Conservation (phyloP, 805 yeast species). For the Hanseniaspora opuntiae region DNA sequence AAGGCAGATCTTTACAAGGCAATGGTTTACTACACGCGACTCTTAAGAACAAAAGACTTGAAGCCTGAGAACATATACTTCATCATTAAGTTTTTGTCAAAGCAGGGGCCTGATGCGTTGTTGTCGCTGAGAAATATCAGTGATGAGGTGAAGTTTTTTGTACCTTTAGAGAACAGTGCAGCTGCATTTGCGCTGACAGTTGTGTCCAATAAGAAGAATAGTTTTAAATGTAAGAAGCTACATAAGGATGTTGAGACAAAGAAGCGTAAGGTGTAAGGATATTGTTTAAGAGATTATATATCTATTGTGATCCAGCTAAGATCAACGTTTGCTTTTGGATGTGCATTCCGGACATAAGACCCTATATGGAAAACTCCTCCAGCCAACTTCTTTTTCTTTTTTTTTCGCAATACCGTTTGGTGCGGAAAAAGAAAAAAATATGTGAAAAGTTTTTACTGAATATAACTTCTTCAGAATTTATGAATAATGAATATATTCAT, state of each 20-base stretch:
- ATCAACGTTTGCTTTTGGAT: too few species aligned
- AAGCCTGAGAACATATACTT: constrained; percentile 2
- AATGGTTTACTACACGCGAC: not conserved
- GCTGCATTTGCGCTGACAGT: not conserved
- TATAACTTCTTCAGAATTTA: too few species aligned
- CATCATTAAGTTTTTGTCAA: not conserved
- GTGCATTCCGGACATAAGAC: too few species aligned
- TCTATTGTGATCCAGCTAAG: too few species aligned
- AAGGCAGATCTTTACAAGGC: not conserved
- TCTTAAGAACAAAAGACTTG: not conserved
- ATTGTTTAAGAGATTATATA: too few species aligned
- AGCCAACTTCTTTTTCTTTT: too few species aligned
- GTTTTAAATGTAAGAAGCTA: not conserved
- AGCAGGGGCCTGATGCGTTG: not conserved
- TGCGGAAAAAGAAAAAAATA: too few species aligned
- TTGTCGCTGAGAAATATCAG: not conserved
- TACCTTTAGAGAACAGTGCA: not conserved
- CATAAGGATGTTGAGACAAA: not conserved
- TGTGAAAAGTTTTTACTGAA: too few species aligned
- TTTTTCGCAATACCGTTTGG: not conserved
- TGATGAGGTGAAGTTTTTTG: not conserved
- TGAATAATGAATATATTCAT: too few species aligned
- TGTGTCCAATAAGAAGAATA: not conserved
- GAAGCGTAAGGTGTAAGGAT: not conserved
- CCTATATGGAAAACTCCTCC: too few species aligned